Conservation (phyloP, 2,329 filamentous ascomycete genomes). For the Davidsoniella virescens region DNA sequence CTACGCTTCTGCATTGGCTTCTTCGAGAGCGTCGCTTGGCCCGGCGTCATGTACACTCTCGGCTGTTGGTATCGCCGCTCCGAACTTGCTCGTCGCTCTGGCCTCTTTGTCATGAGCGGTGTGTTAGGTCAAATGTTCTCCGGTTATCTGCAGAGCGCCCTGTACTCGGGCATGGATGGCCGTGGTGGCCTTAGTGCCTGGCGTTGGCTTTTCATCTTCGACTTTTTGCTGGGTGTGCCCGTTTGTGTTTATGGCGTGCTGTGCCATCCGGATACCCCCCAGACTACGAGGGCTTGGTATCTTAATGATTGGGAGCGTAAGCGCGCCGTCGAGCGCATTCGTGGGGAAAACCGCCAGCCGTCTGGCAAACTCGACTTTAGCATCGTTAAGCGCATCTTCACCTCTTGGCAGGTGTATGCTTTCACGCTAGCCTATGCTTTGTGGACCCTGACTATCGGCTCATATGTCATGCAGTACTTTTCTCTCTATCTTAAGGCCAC, state of each 20-base stretch:
- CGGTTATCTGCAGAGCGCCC: constrained; percentile 20
- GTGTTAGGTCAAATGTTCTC: constrained; percentile 28
- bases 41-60: constrained; percentile 36
- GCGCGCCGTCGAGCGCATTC: constrained; percentile 51
- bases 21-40: constrained; percentile 38
- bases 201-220: constrained; percentile 23
- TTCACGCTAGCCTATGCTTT: constrained; percentile 25
- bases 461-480: constrained; percentile 26
- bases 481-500: constrained; percentile 25
- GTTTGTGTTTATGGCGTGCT: constrained; percentile 14
- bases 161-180: constrained; percentile 20
- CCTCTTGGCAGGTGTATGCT: constrained; percentile 29
- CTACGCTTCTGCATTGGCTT: constrained; percentile 38
- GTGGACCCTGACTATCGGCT: constrained; percentile 24
- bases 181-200: constrained; percentile 21
- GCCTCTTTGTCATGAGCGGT: constrained; percentile 40
- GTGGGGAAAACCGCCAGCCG: constrained; percentile 31
- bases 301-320: constrained; percentile 39
- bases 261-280: constrained; percentile 27
- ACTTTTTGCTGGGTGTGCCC: constrained; percentile 11
- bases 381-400: constrained; percentile 24
- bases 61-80: constrained; percentile 43
- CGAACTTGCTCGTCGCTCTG: constrained; percentile 40
- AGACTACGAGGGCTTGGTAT: constrained; percentile 26
- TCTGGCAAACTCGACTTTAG: constrained; percentile 22